phyloP scores from a whole-genome alignment of 2,329 filamentous ascomycete genomes.

The Alternaria infectoria region DNA sequence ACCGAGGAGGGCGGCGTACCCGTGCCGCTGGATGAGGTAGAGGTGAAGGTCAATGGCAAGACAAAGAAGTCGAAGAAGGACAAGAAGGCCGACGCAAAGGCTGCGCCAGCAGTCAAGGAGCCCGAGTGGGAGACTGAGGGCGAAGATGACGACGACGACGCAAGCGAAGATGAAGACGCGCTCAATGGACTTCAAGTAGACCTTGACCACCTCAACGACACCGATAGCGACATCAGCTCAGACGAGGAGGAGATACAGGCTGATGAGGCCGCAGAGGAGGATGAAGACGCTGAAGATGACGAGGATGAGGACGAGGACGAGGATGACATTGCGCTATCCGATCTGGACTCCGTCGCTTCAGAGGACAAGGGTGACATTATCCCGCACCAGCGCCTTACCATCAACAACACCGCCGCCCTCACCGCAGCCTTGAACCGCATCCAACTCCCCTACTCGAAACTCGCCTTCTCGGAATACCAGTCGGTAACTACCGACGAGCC shows the following conservation, averaged over 20 bases:
- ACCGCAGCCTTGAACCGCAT: conserved; percentile 81
- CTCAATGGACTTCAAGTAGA: conserved; percentile 29
- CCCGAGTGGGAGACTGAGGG: conserved; percentile 42
- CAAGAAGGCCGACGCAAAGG: conserved; percentile 42
- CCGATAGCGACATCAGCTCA: conserved; percentile 50
- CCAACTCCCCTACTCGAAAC: conserved; percentile 69
- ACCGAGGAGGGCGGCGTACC: conserved; percentile 39
- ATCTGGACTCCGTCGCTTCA: conserved; percentile 78
- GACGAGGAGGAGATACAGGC: conserved; percentile 39
- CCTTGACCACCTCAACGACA: conserved; percentile 46
- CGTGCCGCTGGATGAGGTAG: conserved; percentile 37
- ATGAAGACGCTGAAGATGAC: conserved; percentile 39
- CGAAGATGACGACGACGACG: conserved; percentile 47
- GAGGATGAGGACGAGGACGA: conserved; percentile 54
- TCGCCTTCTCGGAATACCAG: conserved; percentile 85
- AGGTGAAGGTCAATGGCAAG: conserved; percentile 37
- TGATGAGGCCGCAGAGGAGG: conserved; percentile 41
- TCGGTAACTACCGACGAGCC: conserved; percentile 71
- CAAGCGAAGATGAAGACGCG: conserved; percentile 43
- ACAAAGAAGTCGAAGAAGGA: conserved; percentile 41
- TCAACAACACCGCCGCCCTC: conserved; percentile 94
- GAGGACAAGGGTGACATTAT: conserved; percentile 86
- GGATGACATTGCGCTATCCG: conserved; percentile 84
- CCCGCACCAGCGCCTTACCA: conserved; percentile 89
- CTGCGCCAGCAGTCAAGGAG: conserved; percentile 30